Evolutionary conservation across 2,329 filamentous ascomycete species (phyloP).

Genomic region (Fusarium sp.): DNA sequence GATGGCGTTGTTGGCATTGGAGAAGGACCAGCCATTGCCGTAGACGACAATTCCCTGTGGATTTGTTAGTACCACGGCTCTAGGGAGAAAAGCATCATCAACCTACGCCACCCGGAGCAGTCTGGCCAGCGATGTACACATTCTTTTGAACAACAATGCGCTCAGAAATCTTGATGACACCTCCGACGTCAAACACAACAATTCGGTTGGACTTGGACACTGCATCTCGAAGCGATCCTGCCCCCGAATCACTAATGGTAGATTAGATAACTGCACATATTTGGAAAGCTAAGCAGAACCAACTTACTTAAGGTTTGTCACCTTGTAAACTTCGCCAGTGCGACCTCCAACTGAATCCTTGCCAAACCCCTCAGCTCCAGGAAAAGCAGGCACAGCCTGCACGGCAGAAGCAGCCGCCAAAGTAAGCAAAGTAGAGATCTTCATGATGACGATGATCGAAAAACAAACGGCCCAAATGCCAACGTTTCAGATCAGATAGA

Average conservation of each 20-base stretch:
- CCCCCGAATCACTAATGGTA: slow-evolving; percentile 52
- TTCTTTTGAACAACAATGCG: slow-evolving; percentile 62
- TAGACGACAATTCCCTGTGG: slow-evolving; percentile 64
- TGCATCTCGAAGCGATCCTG: slow-evolving; percentile 55
- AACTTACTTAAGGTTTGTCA: slow-evolving; percentile 55
- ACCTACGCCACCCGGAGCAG: slow-evolving; percentile 63
- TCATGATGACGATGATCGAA: not conserved
- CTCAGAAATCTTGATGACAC: slow-evolving; percentile 62
- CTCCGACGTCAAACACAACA: slow-evolving; percentile 64
- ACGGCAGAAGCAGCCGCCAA: slow-evolving; percentile 6
- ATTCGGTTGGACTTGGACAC: slow-evolving; percentile 61
- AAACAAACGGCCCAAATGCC: not conserved
- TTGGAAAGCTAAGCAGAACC: rapidly evolving
- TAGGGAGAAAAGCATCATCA: slow-evolving; percentile 13
- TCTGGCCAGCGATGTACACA: slow-evolving; percentile 65
- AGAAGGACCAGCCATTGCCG: slow-evolving; percentile 69
- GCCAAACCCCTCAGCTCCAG: slow-evolving; percentile 55
- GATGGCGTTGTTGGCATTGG: slow-evolving; percentile 67
- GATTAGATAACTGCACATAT: not conserved
- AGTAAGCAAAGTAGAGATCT: slow-evolving; percentile 9
- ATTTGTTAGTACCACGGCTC: not conserved
- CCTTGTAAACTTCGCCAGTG: slow-evolving; percentile 55
- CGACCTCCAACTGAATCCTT: slow-evolving; percentile 53
- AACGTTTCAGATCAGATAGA: not conserved
- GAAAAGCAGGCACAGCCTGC: slow-evolving; percentile 52